These are phyloP conservation scores for Lactifluus volemus DNA, from an alignment of 768 basidiomycete genomes.

Conservation along the genomic window DNA sequence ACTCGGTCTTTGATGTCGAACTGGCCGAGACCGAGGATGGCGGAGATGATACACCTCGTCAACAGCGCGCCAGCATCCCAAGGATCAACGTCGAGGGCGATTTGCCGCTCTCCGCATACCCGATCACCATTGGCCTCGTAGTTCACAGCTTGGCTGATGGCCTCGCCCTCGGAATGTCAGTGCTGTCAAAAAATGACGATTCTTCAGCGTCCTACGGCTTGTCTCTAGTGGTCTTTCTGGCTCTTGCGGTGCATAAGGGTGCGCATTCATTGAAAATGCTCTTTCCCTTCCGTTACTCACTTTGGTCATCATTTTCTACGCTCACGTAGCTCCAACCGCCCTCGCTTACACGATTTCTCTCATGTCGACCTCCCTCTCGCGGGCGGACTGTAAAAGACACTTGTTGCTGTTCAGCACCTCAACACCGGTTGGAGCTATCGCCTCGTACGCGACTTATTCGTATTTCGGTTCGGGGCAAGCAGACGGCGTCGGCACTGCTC, in stretches of 20 bases:
- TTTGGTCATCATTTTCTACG: not conserved
- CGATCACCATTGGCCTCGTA: constrained; percentile 78
- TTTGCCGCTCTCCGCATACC: constrained; percentile 39
- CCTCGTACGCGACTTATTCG: constrained; percentile 63
- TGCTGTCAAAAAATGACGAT: constrained; percentile 29
- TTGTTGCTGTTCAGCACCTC: constrained; percentile 73
- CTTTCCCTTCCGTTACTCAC: not conserved
- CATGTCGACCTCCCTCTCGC: constrained; percentile 63
- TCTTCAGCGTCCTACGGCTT: constrained; percentile 37
- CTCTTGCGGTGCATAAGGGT: constrained; percentile 90
- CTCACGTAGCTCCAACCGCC: constrained; percentile 69
- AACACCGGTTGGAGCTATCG: constrained; percentile 73
- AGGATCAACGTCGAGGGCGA: not conserved
- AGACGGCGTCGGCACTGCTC: constrained; percentile 64
- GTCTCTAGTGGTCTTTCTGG: constrained; percentile 82
- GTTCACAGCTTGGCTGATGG: constrained; percentile 90
- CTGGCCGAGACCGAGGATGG: constrained; percentile 47
- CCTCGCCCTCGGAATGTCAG: constrained; percentile 80
- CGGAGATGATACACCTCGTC: constrained; percentile 20
- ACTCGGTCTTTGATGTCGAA: constrained; percentile 53
- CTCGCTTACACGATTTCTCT: constrained; percentile 83
- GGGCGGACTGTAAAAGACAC: constrained; percentile 61
- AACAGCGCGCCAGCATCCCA: constrained; percentile 10
- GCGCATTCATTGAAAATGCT: not conserved
- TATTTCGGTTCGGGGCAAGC: constrained; percentile 38